A percentile compares a stretch with the other conserved stretches of the same genome.
Conservation (phyloP, 352 stramenopile species). For the Hyphochytrium catenoides region DNA sequence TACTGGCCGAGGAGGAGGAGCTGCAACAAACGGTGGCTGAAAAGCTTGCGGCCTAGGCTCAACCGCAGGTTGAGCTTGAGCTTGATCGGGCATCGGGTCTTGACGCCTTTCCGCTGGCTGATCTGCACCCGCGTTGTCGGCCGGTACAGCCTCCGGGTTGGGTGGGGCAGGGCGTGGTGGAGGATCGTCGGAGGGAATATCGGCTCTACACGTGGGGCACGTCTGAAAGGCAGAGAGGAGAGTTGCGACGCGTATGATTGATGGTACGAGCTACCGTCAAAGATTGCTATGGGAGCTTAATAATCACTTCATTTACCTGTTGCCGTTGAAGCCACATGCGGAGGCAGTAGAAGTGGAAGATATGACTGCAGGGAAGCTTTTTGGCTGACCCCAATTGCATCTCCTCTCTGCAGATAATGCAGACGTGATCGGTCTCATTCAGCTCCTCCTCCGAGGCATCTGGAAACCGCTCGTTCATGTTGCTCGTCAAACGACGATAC, state of each 20-base stretch:
- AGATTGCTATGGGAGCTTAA: not conserved
- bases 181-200: constrained; percentile 76
- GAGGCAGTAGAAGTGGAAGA: constrained; percentile 91
- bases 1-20: too few relatives aligned
- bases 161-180: too few relatives aligned
- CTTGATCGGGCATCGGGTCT: not conserved
- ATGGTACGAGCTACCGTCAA: not conserved
- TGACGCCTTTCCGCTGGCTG: not conserved
- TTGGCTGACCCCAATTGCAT: constrained; percentile 73
- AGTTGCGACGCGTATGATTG: not conserved
- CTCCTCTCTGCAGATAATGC: constrained; percentile 89
- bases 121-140: not conserved
- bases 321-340: constrained; percentile 97
- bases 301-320: constrained; percentile 28
- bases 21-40: not conserved
- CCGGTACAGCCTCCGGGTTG: constrained; percentile 16
- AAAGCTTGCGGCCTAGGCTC: not conserved
- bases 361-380: constrained; percentile 87
- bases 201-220: constrained; percentile 86
- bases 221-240: constrained; percentile 15
- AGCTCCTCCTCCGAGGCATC: constrained; percentile 81
- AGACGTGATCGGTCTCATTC: constrained; percentile 67
- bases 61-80: constrained; percentile 1
- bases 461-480: constrained; percentile 87
- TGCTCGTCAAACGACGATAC: constrained; percentile 82